Conservation (phyloP, 1,284 basidiomycete species). For the Ustilago xerochloae region DNA sequence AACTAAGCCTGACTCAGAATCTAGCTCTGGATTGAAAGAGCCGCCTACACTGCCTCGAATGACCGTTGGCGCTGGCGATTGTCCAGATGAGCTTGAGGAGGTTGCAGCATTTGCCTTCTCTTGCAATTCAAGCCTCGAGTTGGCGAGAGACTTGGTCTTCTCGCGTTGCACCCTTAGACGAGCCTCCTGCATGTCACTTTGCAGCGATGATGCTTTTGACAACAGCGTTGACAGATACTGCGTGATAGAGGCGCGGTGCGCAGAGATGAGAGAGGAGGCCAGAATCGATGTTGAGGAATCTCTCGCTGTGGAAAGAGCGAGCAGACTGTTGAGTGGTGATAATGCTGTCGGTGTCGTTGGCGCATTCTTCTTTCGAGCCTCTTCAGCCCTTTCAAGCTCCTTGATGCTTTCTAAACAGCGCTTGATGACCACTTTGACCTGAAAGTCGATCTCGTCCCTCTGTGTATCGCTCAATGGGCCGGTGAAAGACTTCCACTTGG, state of each 20-base stretch:
- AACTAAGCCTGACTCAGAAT: slow-evolving; percentile 30
- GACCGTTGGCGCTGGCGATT: slow-evolving; percentile 18
- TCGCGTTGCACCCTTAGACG: slow-evolving; percentile 54
- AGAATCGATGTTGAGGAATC: slow-evolving; percentile 48
- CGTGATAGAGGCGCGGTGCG: slow-evolving; percentile 83
- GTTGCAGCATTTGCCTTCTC: slow-evolving; percentile 7
- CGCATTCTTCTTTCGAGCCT: slow-evolving; percentile 67
- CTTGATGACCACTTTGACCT: slow-evolving; percentile 82
- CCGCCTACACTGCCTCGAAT: slow-evolving; percentile 51
- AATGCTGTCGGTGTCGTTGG: slow-evolving; percentile 36
- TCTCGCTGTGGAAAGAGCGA: slow-evolving; percentile 46
- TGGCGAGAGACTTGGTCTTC: slow-evolving; percentile 44
- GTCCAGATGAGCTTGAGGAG: slow-evolving; percentile 1
- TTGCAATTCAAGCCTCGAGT: slow-evolving; percentile 24
- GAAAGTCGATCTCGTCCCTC: slow-evolving; percentile 88
- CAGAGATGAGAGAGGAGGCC: slow-evolving; percentile 73
- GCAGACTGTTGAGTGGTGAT: slow-evolving; percentile 18
- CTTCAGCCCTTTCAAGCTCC: slow-evolving; percentile 84
- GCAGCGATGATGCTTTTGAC: slow-evolving; percentile 79
- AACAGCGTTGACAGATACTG: slow-evolving; percentile 85
- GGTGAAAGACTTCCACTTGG: slow-evolving; percentile 69
- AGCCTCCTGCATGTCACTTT: slow-evolving; percentile 84
- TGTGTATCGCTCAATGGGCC: slow-evolving; percentile 83
- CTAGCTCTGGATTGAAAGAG: slow-evolving; percentile 38
- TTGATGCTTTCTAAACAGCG: slow-evolving; percentile 84